phyloP scores from a whole-genome alignment of 148 eudicot genomes.

The Silene latifolia region DNA sequence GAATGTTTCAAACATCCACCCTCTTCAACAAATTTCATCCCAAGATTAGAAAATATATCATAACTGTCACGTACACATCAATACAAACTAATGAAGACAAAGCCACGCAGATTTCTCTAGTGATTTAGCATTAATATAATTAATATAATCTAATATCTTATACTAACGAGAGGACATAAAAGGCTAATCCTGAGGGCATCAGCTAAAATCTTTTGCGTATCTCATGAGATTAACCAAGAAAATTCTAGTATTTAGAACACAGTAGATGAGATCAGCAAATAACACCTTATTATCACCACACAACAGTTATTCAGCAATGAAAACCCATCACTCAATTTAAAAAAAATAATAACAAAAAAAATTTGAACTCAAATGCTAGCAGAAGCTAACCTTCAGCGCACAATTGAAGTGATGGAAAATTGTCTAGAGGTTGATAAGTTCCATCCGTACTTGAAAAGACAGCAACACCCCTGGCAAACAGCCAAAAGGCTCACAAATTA shows the following conservation, averaged over 20 bases:
- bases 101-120: not conserved
- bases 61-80: not conserved
- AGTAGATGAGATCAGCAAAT: conserved; percentile 12
- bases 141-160: not conserved
- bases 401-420: conserved; percentile 52
- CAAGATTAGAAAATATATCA: not conserved
- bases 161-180: not conserved
- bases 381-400: conserved; percentile 43
- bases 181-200: conserved; percentile 18
- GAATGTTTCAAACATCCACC: not conserved
- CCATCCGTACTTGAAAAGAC: conserved; percentile 37
- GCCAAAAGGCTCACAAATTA: not conserved
- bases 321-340: not conserved
- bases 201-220: conserved; percentile 19
- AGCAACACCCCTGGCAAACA: not conserved
- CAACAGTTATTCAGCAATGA: conserved; percentile 1
- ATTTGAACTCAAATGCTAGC: not conserved
- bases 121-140: not conserved
- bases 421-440: conserved; percentile 48
- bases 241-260: not conserved
- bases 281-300: conserved; percentile 11
- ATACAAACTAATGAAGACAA: not conserved
- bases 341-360: no score
- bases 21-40: not conserved
- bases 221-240: conserved; percentile 10